A percentile compares a stretch with the other conserved stretches of the same genome.
phyloP scores from a whole-genome alignment of 2,329 filamentous ascomycete species.

The Capronia coronata region DNA sequence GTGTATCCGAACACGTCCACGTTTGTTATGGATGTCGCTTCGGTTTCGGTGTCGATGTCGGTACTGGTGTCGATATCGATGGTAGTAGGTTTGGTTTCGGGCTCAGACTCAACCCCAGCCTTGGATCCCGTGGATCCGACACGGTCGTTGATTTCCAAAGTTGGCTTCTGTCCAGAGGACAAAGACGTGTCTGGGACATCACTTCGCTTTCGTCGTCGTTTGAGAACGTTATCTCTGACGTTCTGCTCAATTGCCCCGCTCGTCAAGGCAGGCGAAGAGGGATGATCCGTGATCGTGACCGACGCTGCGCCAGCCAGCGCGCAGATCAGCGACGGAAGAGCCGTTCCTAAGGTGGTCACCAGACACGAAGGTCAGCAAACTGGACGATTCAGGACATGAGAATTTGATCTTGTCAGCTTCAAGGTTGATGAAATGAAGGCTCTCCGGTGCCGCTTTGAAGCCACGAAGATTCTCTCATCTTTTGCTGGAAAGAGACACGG shows the following conservation, averaged over 20 bases:
- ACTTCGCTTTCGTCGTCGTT: too few species aligned
- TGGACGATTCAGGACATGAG: too few species aligned
- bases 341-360: conserved; percentile 32
- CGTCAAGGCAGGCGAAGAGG: conserved; percentile 37
- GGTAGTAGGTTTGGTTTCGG: not conserved
- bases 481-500: too few species aligned
- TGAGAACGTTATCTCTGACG: conserved; percentile 13
- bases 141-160: not conserved
- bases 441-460: too few species aligned
- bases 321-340: conserved; percentile 38
- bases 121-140: not conserved
- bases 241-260: conserved; percentile 25
- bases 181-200: too few species aligned
- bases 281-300: conserved; percentile 49
- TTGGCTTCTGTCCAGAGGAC: too few species aligned
- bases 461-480: too few species aligned
- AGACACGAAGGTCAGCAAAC: not conserved
- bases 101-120: not conserved
- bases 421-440: too few species aligned
- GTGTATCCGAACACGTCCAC: conserved; percentile 20
- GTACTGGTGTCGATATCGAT: too few species aligned
- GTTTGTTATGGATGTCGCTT: not conserved
- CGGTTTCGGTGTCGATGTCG: too few species aligned
- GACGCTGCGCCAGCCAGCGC: conserved; percentile 34
- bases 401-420: too few species aligned